phyloP scores from a whole-genome alignment of 139 green algal genomes.

The Chlorella sp. region DNA sequence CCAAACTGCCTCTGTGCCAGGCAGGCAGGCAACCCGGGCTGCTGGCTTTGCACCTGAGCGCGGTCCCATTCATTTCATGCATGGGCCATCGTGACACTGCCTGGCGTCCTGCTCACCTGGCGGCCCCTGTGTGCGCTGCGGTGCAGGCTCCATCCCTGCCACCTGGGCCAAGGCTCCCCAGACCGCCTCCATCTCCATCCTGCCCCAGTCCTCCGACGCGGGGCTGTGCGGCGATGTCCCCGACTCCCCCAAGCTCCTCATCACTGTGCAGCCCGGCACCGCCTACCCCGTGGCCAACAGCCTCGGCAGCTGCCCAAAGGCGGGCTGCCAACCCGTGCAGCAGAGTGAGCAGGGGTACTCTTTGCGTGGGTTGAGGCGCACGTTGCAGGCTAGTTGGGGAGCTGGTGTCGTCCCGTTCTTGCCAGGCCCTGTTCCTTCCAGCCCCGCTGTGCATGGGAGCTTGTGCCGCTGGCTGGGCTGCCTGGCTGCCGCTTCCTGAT shows the following conservation, averaged over 20 bases:
- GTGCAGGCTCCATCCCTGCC: conserved; percentile 18
- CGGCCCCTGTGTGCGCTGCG: not conserved
- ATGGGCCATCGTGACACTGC: no score
- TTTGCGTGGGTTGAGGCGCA: not conserved
- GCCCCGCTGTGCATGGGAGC: not conserved
- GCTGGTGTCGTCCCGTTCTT: no score
- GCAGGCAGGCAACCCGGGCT: no score
- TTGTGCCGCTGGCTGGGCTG: not conserved
- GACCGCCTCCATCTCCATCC: not conserved
- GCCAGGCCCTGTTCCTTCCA: no score
- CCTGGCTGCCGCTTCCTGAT: not conserved
- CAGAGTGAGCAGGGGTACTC: not conserved
- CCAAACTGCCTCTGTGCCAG: no score
- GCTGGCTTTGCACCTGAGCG: no score
- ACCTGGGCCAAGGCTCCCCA: conserved; percentile 14
- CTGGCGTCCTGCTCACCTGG: not conserved
- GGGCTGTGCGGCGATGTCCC: conserved; percentile 37
- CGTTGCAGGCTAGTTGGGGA: not conserved
- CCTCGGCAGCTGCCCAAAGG: conserved; percentile 14
- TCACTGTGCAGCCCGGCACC: not conserved
- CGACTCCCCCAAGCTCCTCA: not conserved
- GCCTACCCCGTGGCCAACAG: conserved; percentile 1
- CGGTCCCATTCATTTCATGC: no score
- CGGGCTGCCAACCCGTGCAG: not conserved
- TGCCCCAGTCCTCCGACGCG: conserved; percentile 25